Evolutionary conservation across 257 asterid genomes (phyloP).

Genomic region (Prunella vulgaris): DNA sequence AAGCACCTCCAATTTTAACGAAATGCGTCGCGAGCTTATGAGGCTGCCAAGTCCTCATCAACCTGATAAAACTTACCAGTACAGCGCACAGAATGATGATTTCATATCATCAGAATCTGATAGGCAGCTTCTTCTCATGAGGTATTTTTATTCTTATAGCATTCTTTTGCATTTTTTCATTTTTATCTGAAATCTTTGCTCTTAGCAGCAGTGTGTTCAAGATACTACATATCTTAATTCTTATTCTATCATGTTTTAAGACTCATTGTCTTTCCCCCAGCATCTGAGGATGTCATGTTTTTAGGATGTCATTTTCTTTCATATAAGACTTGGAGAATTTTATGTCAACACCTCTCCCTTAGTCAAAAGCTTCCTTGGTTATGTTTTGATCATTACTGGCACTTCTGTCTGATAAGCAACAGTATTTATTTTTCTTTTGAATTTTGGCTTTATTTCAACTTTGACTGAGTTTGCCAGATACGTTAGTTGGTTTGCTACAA

Average conservation of each 20-base stretch:
- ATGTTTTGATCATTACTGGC: background rate
- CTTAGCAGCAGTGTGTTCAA: background rate
- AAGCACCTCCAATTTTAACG: conserved; percentile 64
- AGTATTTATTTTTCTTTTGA: background rate
- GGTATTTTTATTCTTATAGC: conserved; percentile 36
- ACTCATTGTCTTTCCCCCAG: background rate
- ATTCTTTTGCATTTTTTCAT: background rate
- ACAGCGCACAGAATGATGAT: conserved; percentile 60
- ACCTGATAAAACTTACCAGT: conserved; percentile 46
- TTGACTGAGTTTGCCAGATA: background rate
- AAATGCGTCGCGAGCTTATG: conserved; percentile 88
- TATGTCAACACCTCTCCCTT: background rate
- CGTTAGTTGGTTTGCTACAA: background rate
- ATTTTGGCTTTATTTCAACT: background rate
- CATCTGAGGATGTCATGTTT: background rate
- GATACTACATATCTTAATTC: background rate
- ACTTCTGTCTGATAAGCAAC: conserved; percentile 8
- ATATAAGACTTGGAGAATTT: background rate
- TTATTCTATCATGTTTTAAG: background rate
- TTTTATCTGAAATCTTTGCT: background rate
- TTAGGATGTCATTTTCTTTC: background rate
- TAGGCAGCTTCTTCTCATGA: conserved; percentile 80
- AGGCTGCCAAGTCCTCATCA: conserved; percentile 67
- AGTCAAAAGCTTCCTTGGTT: background rate
- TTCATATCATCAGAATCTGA: conserved; percentile 90